Base-by-base conservation (phyloP, 192 early-diverging fungal genomes). In the Umbelopsis sp. region DNA sequence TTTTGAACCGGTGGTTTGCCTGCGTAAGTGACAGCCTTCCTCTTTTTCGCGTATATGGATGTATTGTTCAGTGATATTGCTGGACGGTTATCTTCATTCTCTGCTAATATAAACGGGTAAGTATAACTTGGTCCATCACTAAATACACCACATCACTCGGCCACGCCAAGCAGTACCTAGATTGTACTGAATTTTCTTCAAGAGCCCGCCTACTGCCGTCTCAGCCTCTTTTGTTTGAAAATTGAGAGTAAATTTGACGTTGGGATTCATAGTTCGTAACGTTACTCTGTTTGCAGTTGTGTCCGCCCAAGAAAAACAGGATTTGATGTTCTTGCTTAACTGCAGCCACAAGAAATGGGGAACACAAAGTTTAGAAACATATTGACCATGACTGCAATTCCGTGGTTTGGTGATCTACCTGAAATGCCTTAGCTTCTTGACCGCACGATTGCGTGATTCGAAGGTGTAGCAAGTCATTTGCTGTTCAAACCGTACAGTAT, bases 241-340 rank as follows among this genome's bases (percentile, higher is more conserved):
- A 34, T 34, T 26, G 17, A 62, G 26, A 12, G 56, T 34, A 34
- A 62, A 26, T 2, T 29, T 62, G 17, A 26, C 31, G 29, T 34
- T 62, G 34, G 56, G 56, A 20, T 62, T 62, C 56, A 62, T 22
- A 0, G 56, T 62, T 26, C 26, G 24, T 11, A 62, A 31, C 4
- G 56, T 62, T 20, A 62, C 56, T 62, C 31, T 62, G 17, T 62
- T 62, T 29, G 56, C 56, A 17, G 31, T 6, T 1, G 56, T 34
- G 20, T 34, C 31, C 6, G 26, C 26, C 56, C 56, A 62, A n/a
- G 56, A 62, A 62, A 34, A 62, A 14, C 56, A 62, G 4, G 26
- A 22, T 62, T 62, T 62, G 56, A 62, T 62, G 17, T 62, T 62
- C 29, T 62, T 62, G 12, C 29, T 62, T 14, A 62, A 32, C 56